phyloP scores from a whole-genome alignment of 2,329 filamentous ascomycete genomes.

The Talaromyces sp. region DNA sequence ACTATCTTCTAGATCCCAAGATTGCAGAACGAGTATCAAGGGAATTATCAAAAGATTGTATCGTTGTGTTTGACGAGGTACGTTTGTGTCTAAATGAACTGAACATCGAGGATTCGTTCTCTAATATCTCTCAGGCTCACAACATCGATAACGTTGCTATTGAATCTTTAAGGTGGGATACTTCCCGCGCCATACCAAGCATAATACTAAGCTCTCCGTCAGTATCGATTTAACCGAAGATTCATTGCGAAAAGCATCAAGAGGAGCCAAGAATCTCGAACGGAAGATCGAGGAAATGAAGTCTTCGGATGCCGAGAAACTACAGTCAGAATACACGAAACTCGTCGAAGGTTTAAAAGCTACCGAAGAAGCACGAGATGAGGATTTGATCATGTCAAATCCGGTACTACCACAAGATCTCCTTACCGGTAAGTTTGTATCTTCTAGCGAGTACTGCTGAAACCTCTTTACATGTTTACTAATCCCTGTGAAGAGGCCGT shows the following conservation, averaged over 20 bases:
- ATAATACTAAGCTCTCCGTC: constrained; percentile 44
- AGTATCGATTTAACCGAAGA: constrained; percentile 97
- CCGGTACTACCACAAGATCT: constrained; percentile 90
- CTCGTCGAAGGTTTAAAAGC: constrained; percentile 86
- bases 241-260: constrained; percentile 81
- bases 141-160: constrained; percentile 99
- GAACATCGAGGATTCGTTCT: background rate
- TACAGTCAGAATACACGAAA: constrained; percentile 93
- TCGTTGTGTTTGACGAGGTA: constrained; percentile 90
- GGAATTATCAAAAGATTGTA: constrained; percentile 96
- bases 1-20: constrained; percentile 95
- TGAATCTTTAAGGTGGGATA: constrained; percentile 57
- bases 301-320: constrained; percentile 86
- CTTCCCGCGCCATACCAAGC: background rate
- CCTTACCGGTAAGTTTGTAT: constrained; percentile 54
- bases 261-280: constrained; percentile 87
- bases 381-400: constrained; percentile 96
- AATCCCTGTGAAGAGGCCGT: constrained; percentile 63
- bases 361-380: constrained; percentile 81
- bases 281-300: constrained; percentile 91
- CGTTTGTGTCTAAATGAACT: too few species aligned
- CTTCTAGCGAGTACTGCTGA: too few species aligned
- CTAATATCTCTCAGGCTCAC: constrained; percentile 56
- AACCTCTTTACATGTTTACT: too few species aligned
- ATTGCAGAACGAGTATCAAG: constrained; percentile 93